Conservation (phyloP, 2,329 filamentous ascomycete species). For the Aspergillus chevalieri region DNA sequence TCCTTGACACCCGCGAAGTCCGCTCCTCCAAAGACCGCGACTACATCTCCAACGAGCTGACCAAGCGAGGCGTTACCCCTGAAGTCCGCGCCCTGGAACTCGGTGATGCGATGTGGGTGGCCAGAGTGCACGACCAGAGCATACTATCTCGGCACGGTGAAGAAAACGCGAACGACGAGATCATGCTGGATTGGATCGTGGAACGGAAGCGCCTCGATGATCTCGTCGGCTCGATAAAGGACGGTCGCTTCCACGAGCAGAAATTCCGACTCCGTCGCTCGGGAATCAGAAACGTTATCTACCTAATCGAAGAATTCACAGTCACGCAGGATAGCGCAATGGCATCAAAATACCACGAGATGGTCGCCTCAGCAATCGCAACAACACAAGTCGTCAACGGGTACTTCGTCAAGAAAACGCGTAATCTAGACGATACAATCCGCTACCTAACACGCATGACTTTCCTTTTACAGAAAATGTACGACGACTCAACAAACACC, state of each 20-base stretch:
- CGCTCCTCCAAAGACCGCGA: slow-evolving; percentile 66
- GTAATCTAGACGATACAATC: slow-evolving; percentile 71
- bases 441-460: slow-evolving; percentile 70
- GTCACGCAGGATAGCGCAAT: slow-evolving; percentile 48
- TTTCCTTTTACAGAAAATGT: slow-evolving; percentile 57
- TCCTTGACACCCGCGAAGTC: slow-evolving; percentile 71
- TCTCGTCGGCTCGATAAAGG: slow-evolving; percentile 71
- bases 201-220: slow-evolving; percentile 78
- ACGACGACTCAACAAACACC: slow-evolving; percentile 34
- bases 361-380: slow-evolving; percentile 66
- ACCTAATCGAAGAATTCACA: slow-evolving; percentile 68
- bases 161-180: slow-evolving; percentile 54
- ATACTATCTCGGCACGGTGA: slow-evolving; percentile 51
- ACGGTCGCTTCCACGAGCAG: slow-evolving; percentile 76
- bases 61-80: slow-evolving; percentile 58
- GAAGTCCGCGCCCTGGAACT: slow-evolving; percentile 64
- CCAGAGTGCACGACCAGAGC: slow-evolving; percentile 58
- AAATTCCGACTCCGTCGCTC: slow-evolving; percentile 71
- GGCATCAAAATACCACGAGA: slow-evolving; percentile 54
- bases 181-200: slow-evolving; percentile 73
- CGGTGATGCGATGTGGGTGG: slow-evolving; percentile 74
- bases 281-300: slow-evolving; percentile 69
- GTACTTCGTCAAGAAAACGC: slow-evolving; percentile 71
- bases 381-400: slow-evolving; percentile 72
- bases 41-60: slow-evolving; percentile 68